phyloP scores from a whole-genome alignment of 306 rosid species.

The Benincasa hispida region DNA sequence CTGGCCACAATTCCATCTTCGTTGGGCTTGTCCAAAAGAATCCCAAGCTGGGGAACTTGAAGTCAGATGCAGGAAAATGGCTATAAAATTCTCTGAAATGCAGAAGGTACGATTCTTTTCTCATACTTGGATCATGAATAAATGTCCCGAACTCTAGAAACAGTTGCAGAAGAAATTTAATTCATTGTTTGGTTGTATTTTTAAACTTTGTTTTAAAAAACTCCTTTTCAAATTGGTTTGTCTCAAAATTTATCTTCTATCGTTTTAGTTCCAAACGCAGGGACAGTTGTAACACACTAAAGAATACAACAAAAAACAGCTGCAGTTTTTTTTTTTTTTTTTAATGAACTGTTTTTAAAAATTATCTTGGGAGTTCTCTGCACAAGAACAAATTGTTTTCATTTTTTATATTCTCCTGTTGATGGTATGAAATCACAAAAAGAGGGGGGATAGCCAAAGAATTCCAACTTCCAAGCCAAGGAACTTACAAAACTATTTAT shows the following conservation, averaged over 20 bases:
- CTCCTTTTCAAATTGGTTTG: background rate
- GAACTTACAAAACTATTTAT: background rate
- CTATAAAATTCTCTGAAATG: slow-evolving; percentile 42
- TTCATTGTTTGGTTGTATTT: background rate
- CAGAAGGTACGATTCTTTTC: slow-evolving; percentile 44
- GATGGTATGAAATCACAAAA: background rate
- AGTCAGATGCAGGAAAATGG: slow-evolving; percentile 51
- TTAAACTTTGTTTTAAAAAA: background rate
- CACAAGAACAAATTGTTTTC: too few relatives aligned
- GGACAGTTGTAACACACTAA: background rate
- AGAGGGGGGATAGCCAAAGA: background rate
- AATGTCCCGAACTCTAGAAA: background rate
- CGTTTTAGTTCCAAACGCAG: background rate
- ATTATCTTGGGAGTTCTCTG: background rate
- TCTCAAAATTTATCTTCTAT: background rate
- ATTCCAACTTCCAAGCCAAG: background rate
- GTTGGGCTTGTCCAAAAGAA: slow-evolving; percentile 90
- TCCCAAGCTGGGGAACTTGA: slow-evolving; percentile 72
- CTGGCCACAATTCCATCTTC: slow-evolving; percentile 92
- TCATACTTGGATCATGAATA: background rate
- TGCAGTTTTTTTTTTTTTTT: background rate
- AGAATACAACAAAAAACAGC: background rate
- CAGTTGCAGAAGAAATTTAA: background rate
- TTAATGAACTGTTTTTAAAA: background rate
- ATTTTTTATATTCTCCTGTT: background rate